Conservation (phyloP, 169 alveolate genomes). For the Plasmodium cynomolgi region DNA sequence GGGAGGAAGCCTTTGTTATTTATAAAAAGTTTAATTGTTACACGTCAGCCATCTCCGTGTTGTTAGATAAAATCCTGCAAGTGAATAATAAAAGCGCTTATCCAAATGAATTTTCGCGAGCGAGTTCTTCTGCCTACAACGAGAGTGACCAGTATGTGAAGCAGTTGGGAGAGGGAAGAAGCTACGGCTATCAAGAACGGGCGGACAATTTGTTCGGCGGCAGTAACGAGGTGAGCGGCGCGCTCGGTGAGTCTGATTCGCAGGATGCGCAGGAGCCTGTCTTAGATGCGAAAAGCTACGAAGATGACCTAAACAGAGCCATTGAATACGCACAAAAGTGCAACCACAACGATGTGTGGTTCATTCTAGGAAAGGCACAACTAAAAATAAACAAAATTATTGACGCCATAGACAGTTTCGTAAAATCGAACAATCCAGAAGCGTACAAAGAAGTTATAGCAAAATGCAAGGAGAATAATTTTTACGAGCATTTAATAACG, state of each 20-base stretch:
- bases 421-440: constrained; percentile 77
- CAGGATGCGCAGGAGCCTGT: constrained; percentile 20
- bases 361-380: constrained; percentile 96
- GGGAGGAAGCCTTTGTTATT: constrained; percentile 95
- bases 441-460: constrained; percentile 73
- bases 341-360: constrained; percentile 93
- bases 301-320: constrained; percentile 89
- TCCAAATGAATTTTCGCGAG: background rate
- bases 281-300: constrained; percentile 31
- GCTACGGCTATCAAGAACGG: background rate
- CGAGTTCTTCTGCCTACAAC: constrained; percentile 1
- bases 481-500: constrained; percentile 79
- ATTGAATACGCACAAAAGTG: constrained; percentile 87
- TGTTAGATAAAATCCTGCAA: constrained; percentile 83
- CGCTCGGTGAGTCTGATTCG: background rate
- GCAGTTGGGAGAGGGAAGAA: background rate
- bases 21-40: constrained; percentile 92
- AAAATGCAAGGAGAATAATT: constrained; percentile 76
- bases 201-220: background rate
- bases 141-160: constrained; percentile 6
- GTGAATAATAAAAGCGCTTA: background rate
- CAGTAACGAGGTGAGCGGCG: background rate
- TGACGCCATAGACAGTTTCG: constrained; percentile 96
- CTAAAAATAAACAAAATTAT: constrained; percentile 88
- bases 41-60: constrained; percentile 95